Evolutionary conservation across 1,284 basidiomycete species (phyloP), one percentile per base, ranked within the genome.

Genomic region (Bjerkandera adusta): DNA sequence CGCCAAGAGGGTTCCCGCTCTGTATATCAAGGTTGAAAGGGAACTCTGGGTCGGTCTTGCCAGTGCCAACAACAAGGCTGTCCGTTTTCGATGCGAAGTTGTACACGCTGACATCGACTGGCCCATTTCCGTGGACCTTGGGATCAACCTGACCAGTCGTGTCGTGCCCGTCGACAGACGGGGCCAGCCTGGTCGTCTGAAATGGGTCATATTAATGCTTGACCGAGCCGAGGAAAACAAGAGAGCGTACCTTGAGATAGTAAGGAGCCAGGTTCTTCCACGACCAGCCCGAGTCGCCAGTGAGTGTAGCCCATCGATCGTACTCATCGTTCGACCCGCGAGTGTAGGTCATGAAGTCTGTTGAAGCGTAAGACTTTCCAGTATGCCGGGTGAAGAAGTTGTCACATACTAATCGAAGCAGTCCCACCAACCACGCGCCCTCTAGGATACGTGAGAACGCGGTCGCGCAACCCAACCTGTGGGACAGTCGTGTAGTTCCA

Each of bases 281-380:
- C 22, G 64, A 64, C 72, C 72, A 74, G 12, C 69, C 68, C 11
- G 47, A 8, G 48, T 75, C 71, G 0, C 62, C 68, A 10, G 65
- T 67, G 1, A 70, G 49, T 3, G 42, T 47, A 1, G 71, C 71
- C 46, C 59, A 68, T 1, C 65, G 57, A 47, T 73, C 59, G 29
- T 56, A 75, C 44, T 73, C 71, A 15, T 71, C 69, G n/a, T 60
- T 47, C 0, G 70, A 67, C 3, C 71, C 71, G 8, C 72, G 62
- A 7, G 65, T 68, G 51, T 70, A 75, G 1, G 64, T 59, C 67
- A 73, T 63, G 20, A 55, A 63, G 49, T 74, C 72, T 73, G 33
- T 10, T 15, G 10, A 22, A n/a, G n/a, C n/a, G n/a, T n/a, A n/a
- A n/a, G n/a, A n/a, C n/a, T n/a, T n/a, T n/a, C n/a, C n/a, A n/a